Conservation (phyloP, 345 rosid genomes). For the Pugionium dolabratum region DNA sequence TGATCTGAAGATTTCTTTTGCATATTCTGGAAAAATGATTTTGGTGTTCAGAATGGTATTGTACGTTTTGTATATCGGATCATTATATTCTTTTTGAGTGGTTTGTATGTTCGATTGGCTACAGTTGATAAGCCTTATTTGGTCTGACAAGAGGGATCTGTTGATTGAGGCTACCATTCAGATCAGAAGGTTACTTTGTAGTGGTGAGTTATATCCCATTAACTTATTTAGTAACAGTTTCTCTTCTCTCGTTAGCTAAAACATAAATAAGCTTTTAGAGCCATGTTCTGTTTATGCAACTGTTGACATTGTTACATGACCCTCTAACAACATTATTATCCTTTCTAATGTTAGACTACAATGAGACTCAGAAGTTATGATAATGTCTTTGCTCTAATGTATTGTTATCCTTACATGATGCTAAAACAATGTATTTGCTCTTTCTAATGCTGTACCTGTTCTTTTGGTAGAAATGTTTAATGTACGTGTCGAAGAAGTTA, state of each 20-base stretch:
- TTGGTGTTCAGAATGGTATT: constrained; percentile 10
- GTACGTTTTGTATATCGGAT: neutral
- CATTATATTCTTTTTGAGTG: neutral
- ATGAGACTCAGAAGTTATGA: neutral
- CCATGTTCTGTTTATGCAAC: neutral
- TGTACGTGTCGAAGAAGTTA: constrained; percentile 41
- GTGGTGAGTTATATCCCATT: constrained; percentile 41
- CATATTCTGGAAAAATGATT: neutral
- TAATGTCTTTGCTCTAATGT: constrained; percentile 6
- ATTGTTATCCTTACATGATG: neutral
- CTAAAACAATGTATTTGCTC: neutral
- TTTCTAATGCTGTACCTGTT: constrained; percentile 22
- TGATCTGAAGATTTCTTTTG: constrained; percentile 3
- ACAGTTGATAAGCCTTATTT: constrained; percentile 42
- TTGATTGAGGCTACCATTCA: constrained; percentile 44
- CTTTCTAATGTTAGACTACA: constrained; percentile 4
- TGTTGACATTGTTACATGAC: neutral
- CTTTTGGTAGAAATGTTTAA: constrained; percentile 38
- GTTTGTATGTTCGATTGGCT: constrained; percentile 33
- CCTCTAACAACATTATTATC: neutral
- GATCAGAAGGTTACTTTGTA: constrained; percentile 42
- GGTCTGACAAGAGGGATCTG: constrained; percentile 45
- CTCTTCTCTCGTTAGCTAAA: neutral
- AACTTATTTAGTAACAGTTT: constrained; percentile 18
- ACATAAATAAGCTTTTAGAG: neutral